Percentiles rank a stretch among this genome's conserved stretches.
These are phyloP conservation scores for Fusarium xyrophilum DNA, from an alignment of 2,329 filamentous ascomycete genomes.

Conservation along the genomic window DNA sequence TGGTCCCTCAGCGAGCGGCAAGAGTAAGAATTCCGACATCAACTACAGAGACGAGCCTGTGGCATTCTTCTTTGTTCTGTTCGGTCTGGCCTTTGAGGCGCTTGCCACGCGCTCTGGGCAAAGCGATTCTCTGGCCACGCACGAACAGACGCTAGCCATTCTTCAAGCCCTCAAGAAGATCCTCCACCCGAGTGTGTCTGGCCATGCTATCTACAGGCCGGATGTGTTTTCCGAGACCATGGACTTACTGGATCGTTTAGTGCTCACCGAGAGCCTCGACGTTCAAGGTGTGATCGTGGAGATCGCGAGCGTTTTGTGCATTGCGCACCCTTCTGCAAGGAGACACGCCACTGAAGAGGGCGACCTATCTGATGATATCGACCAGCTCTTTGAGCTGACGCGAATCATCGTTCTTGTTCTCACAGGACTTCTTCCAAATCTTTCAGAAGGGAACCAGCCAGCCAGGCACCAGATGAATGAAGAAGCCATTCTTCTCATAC, in stretches of 20 bases:
- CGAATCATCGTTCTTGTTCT: constrained; percentile 94
- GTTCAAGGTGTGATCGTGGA: constrained; percentile 94
- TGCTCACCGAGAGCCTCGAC: constrained; percentile 86
- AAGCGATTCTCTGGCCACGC: constrained; percentile 64
- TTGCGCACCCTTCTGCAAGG: constrained; percentile 89
- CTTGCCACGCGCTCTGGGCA: constrained; percentile 76
- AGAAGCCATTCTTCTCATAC: constrained; percentile 82
- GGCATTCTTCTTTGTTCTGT: constrained; percentile 98
- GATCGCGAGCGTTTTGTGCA: constrained; percentile 87
- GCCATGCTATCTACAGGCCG: constrained; percentile 94
- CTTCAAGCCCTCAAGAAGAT: constrained; percentile 94
- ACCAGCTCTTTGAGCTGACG: constrained; percentile 96
- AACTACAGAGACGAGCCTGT: constrained; percentile 98
- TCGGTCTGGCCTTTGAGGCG: constrained; percentile 95
- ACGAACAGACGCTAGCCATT: constrained; percentile 85
- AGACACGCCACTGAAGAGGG: constrained; percentile 63
- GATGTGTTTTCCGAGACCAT: constrained; percentile 97
- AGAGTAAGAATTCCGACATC: constrained; percentile 76
- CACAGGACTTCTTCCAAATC: constrained; percentile 83
- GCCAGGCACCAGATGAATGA: constrained; percentile 83
- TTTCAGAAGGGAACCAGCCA: constrained; percentile 70
- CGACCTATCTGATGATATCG: constrained; percentile 93
- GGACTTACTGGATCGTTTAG: constrained; percentile 90
- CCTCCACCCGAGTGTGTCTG: constrained; percentile 89
- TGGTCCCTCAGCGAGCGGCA: constrained; percentile 55